These are phyloP conservation scores for Lasiosphaeris hirsuta DNA, from an alignment of 495 filamentous ascomycete genomes.

Conservation along the genomic window DNA sequence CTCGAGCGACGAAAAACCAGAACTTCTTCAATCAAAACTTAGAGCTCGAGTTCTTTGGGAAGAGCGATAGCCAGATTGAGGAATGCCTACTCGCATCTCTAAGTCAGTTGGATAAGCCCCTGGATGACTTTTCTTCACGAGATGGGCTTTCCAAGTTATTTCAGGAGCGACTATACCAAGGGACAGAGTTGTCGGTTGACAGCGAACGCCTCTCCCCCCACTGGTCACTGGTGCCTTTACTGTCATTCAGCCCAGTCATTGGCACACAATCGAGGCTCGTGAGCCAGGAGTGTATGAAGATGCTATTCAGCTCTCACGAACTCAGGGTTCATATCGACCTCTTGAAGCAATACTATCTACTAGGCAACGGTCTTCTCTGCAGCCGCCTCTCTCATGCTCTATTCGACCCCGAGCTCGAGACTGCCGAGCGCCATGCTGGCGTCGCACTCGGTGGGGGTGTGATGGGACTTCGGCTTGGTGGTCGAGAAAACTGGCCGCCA, in stretches of 20 bases:
- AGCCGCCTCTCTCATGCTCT: constrained; percentile 76
- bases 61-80: constrained; percentile 47
- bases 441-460: constrained; percentile 63
- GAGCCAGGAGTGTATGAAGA: constrained; percentile 70
- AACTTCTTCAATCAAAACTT: neutral
- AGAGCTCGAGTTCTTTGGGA: constrained; percentile 48
- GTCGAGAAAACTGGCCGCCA: constrained; percentile 81
- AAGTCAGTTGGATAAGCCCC: constrained; percentile 36
- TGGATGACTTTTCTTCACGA: constrained; percentile 16
- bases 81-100: constrained; percentile 51
- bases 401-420: constrained; percentile 80
- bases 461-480: constrained; percentile 78
- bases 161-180: constrained; percentile 24
- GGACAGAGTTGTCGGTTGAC: neutral
- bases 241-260: constrained; percentile 75
- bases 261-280: constrained; percentile 70
- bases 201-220: constrained; percentile 59
- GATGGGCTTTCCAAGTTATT: constrained; percentile 34
- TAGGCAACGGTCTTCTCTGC: constrained; percentile 80
- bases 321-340: constrained; percentile 73
- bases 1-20: too few relatives aligned
- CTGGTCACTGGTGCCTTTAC: constrained; percentile 62
- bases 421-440: constrained; percentile 68
- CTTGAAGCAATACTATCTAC: constrained; percentile 75
- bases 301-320: constrained; percentile 72